Evolutionary conservation across 2,329 filamentous ascomycete species (phyloP).

Genomic region (Endoconidiophora laricicola): DNA sequence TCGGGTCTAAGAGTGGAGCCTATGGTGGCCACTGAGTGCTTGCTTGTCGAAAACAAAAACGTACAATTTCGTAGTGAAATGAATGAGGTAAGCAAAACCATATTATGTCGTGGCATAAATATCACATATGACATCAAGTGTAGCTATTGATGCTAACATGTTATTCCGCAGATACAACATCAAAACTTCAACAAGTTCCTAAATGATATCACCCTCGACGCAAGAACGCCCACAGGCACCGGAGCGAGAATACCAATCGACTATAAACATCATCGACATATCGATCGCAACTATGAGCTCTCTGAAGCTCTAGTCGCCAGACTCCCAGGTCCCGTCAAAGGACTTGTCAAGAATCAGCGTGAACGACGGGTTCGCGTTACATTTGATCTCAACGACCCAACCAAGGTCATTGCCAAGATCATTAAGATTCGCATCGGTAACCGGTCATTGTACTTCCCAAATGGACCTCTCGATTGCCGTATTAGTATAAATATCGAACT

Average conservation of each 20-base stretch:
- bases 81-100: constrained; percentile 50
- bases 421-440: constrained; percentile 82
- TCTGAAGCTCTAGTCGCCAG: constrained; percentile 36
- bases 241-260: constrained; percentile 43
- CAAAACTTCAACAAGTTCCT: constrained; percentile 69
- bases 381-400: constrained; percentile 45
- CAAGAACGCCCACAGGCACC: constrained; percentile 14
- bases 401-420: constrained; percentile 60
- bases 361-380: constrained; percentile 52
- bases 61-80: constrained; percentile 73
- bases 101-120: not conserved
- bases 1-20: constrained; percentile 52
- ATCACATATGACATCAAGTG: not conserved
- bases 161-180: constrained; percentile 49
- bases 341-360: constrained; percentile 15
- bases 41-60: constrained; percentile 44
- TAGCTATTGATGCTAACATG: not conserved
- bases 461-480: constrained; percentile 68
- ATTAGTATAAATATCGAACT: constrained; percentile 93
- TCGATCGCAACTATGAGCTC: constrained; percentile 71
- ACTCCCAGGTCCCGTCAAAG: not conserved
- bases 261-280: constrained; percentile 69
- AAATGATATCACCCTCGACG: constrained; percentile 42
- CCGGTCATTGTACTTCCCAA: constrained; percentile 71
- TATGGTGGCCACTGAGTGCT: constrained; percentile 51